Conservation (phyloP, 176 grass and related monocot species). For the Bonia amplexicaulis region DNA sequence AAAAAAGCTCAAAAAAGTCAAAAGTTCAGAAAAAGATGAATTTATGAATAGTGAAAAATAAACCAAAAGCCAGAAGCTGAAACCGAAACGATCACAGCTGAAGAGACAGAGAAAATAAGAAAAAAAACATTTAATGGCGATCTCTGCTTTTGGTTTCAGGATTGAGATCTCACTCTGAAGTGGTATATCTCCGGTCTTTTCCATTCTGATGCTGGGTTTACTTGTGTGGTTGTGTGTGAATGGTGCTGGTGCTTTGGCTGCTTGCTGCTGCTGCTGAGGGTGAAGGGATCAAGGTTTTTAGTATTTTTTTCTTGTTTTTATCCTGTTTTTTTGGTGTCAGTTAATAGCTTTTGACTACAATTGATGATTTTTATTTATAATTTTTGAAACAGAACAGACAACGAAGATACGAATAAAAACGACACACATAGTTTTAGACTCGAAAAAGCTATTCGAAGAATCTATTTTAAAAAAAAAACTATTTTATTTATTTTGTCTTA, state of each 20-base stretch:
- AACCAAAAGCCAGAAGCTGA: no score
- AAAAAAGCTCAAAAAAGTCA: no score
- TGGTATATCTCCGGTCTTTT: not conserved
- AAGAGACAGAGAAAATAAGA: not conserved
- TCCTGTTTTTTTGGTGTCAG: not conserved
- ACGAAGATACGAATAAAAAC: fast-evolving
- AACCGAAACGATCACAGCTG: no score
- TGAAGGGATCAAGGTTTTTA: constrained; percentile 21
- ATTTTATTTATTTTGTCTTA: no score
- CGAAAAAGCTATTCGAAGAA: fast-evolving
- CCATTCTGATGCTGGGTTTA: not conserved
- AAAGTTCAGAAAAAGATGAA: no score
- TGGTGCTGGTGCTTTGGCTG: constrained; percentile 14
- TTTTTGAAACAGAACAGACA: no score
- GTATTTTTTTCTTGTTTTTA: constrained; percentile 8
- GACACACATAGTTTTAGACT: no score
- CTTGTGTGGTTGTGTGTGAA: constrained; percentile 32
- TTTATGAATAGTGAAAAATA: no score
- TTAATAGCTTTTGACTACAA: no score
- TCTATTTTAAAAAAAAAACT: no score
- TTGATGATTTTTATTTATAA: no score
- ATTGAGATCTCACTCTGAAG: constrained; percentile 5
- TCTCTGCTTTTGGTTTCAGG: constrained; percentile 10
- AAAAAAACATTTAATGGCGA: not conserved
- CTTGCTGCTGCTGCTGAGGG: constrained; percentile 7